Conservation (phyloP, 2,329 filamentous ascomycete species). For the Fusarium sp. region DNA sequence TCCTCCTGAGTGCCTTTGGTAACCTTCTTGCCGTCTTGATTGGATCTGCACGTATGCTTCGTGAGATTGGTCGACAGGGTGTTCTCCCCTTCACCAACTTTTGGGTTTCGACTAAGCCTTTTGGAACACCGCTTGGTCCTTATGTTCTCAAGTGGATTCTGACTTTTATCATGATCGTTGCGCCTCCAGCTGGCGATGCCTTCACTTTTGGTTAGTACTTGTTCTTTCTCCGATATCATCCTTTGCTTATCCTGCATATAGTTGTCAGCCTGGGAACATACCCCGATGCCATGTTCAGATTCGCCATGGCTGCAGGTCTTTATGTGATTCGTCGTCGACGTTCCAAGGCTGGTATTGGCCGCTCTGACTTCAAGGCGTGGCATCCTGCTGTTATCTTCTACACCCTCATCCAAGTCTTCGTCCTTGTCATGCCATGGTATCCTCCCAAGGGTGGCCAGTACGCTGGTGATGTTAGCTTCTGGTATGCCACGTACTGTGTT, state of each 20-base stretch:
- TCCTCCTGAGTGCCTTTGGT: constrained; percentile 67
- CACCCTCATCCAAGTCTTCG: constrained; percentile 67
- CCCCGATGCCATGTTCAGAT: constrained; percentile 67
- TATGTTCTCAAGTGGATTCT: constrained; percentile 68
- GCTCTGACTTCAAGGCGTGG: constrained; percentile 69
- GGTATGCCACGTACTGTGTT: constrained; percentile 76
- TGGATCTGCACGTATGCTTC: constrained; percentile 65
- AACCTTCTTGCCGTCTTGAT: constrained; percentile 68
- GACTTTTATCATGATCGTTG: constrained; percentile 69
- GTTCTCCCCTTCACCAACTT: constrained; percentile 69
- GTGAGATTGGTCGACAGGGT: constrained; percentile 71
- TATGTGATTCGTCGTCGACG: constrained; percentile 67
- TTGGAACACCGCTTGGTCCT: constrained; percentile 70
- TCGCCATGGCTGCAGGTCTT: constrained; percentile 67
- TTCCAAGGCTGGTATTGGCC: constrained; percentile 59
- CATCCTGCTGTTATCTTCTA: constrained; percentile 67
- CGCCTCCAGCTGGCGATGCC: constrained; percentile 70
- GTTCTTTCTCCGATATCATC: accelerated
- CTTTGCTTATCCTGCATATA: constrained; percentile 46
- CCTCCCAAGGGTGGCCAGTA: constrained; percentile 69
- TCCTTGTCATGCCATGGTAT: constrained; percentile 78
- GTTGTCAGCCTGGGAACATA: constrained; percentile 70
- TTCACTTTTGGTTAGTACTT: constrained; percentile 66
- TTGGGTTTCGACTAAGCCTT: constrained; percentile 72
- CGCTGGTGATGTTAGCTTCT: constrained; percentile 76